Percentiles rank a stretch among this genome's conserved stretches.
Conservation (phyloP, 306 rosid genomes). For the Begonia fuchsioides region DNA sequence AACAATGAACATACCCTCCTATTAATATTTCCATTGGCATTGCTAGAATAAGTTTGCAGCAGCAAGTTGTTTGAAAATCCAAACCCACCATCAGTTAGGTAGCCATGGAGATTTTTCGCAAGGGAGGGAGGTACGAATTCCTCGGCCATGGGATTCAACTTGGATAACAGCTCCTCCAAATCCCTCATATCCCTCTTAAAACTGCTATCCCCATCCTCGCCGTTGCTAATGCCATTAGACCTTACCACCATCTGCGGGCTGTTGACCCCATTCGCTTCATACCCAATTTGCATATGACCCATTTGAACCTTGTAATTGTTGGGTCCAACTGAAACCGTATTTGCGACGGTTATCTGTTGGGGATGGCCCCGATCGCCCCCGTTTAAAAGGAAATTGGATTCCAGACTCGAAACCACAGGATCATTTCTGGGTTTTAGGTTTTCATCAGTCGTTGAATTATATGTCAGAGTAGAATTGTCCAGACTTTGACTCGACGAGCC, state of each 20-base stretch:
- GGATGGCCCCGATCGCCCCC: conserved; percentile 34
- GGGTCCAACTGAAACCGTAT: conserved; percentile 20
- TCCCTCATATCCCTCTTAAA: conserved; percentile 68
- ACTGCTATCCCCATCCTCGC: conserved; percentile 35
- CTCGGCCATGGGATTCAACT: conserved; percentile 91
- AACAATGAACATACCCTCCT: conserved; percentile 38
- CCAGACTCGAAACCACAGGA: conserved; percentile 18
- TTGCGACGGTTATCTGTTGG: conserved; percentile 18
- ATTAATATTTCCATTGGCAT: conserved; percentile 29
- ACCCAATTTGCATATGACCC: conserved; percentile 53
- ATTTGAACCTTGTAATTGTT: conserved; percentile 31
- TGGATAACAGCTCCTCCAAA: conserved; percentile 65
- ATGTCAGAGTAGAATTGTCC: conserved; percentile 33
- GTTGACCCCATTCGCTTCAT: conserved; percentile 37
- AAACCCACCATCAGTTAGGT: conserved; percentile 28
- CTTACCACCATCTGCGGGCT: conserved; percentile 33
- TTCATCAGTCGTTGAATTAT: conserved; percentile 25
- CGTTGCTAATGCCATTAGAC: conserved; percentile 25
- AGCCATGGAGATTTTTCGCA: conserved; percentile 31
- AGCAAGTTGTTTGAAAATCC: conserved; percentile 45
- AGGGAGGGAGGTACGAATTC: conserved; percentile 78
- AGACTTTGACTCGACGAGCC: conserved; percentile 27
- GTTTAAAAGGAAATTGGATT: conserved; percentile 22
- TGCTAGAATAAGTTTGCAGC: conserved; percentile 21
- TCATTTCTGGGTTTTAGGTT: conserved; percentile 41